phyloP scores from a whole-genome alignment of 208 protist species.

The Trypanosoma congolense region DNA sequence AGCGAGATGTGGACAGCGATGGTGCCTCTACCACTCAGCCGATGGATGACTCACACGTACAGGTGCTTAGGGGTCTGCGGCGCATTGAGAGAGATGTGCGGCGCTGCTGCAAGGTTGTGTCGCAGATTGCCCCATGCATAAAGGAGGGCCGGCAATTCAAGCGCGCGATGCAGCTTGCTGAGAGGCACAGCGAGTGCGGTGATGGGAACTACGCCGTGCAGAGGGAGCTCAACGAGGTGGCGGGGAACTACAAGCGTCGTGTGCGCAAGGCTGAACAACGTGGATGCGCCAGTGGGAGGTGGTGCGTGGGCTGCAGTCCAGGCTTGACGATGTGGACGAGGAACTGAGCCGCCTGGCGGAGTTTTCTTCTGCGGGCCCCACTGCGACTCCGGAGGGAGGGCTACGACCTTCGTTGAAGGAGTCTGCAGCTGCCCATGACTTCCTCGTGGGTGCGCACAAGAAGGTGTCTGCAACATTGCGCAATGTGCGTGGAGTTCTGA shows the following conservation, averaged over 20 bases:
- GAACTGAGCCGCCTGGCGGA: constrained; percentile 1
- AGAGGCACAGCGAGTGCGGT: constrained; percentile 1
- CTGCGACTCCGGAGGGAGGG: not conserved
- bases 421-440: not conserved
- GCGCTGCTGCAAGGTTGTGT: constrained; percentile 2
- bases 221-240: constrained; percentile 1
- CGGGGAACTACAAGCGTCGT: not conserved
- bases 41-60: not conserved
- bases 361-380: not conserved
- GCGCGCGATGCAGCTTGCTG: constrained; percentile 4
- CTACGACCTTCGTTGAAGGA: not conserved
- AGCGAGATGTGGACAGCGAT: not conserved
- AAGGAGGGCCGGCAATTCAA: constrained; percentile 5
- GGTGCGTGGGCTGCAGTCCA: not conserved
- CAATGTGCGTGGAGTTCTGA: not conserved
- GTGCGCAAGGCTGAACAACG: not conserved
- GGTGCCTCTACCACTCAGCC: not conserved
- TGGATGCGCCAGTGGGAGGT: constrained; percentile 10
- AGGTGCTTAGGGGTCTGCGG: not conserved
- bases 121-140: not conserved
- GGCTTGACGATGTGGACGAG: constrained; percentile 9
- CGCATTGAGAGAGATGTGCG: constrained; percentile 15
- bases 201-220: not conserved
- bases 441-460: not conserved
- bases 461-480: not conserved